These are phyloP conservation scores for Boletellus ananiceps DNA, from an alignment of 768 basidiomycete species.

Conservation along the genomic window DNA sequence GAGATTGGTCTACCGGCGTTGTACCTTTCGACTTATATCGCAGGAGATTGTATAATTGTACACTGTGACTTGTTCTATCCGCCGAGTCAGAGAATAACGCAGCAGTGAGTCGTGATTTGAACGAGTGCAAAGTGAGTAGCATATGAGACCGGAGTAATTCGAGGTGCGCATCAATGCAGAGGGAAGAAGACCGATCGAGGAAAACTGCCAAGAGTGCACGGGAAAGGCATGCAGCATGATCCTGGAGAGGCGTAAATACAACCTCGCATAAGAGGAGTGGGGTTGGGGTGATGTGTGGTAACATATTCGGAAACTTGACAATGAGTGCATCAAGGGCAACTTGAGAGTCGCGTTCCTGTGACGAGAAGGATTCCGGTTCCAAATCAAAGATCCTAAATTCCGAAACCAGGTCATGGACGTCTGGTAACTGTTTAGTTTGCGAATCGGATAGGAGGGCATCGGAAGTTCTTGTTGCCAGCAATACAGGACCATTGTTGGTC, in stretches of 20 bases:
- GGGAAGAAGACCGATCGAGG: slow-evolving; percentile 55
- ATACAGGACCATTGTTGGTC: background rate
- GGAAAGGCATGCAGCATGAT: slow-evolving; percentile 62
- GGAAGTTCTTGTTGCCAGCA: background rate
- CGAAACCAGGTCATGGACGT: slow-evolving; percentile 34
- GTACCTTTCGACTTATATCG: slow-evolving; percentile 16
- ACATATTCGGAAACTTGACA: slow-evolving; percentile 47
- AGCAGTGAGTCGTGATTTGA: slow-evolving; percentile 60
- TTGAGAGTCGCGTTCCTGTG: slow-evolving; percentile 17
- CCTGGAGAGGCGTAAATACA: slow-evolving; percentile 56
- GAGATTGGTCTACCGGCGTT: slow-evolving; percentile 18
- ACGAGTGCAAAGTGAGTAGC: slow-evolving; percentile 65
- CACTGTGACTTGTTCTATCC: slow-evolving; percentile 38
- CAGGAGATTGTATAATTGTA: slow-evolving; percentile 21
- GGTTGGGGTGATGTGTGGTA: slow-evolving; percentile 64
- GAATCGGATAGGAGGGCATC: background rate
- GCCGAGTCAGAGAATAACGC: slow-evolving; percentile 79
- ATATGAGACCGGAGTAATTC: slow-evolving; percentile 70
- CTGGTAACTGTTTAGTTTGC: background rate
- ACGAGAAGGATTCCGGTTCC: slow-evolving; percentile 50
- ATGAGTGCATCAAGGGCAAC: slow-evolving; percentile 46
- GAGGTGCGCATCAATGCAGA: slow-evolving; percentile 67
- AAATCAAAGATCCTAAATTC: slow-evolving; percentile 59
- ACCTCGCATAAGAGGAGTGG: slow-evolving; percentile 57
- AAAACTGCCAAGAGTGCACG: slow-evolving; percentile 63